Conservation (phyloP, 208 protist species). For the Leishmania arabica region DNA sequence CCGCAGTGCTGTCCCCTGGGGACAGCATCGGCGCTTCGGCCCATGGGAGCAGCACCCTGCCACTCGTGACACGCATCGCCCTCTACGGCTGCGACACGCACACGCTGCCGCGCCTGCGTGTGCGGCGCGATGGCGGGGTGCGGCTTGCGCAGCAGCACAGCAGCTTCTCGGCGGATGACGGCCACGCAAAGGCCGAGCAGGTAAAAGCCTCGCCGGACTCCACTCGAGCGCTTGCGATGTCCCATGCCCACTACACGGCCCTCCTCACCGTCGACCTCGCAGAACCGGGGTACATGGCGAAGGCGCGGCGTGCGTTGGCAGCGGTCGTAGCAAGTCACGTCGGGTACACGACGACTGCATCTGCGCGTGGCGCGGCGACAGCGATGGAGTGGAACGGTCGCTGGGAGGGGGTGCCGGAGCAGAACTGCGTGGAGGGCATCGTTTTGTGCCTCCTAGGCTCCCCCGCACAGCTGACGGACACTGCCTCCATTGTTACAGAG, state of each 20-base stretch:
- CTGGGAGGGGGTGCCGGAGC: neutral
- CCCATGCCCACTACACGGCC: slow-evolving; percentile 32
- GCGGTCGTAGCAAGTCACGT: slow-evolving; percentile 26
- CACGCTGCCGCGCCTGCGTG: slow-evolving; percentile 15
- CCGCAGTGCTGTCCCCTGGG: neutral
- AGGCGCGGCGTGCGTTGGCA: neutral
- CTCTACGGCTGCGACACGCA: slow-evolving; percentile 20
- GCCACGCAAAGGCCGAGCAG: neutral
- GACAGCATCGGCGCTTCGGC: neutral
- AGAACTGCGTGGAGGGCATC: slow-evolving; percentile 21
- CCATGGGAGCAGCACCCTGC: neutral
- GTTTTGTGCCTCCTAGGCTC: slow-evolving; percentile 14
- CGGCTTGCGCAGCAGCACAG: slow-evolving; percentile 3
- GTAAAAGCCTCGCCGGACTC: slow-evolving; percentile 7
- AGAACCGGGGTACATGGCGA: neutral
- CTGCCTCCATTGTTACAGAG: neutral
- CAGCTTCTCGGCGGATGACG: neutral
- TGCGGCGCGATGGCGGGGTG: slow-evolving; percentile 24
- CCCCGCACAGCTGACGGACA: neutral
- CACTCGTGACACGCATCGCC: slow-evolving; percentile 19
- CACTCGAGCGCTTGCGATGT: slow-evolving; percentile 13
- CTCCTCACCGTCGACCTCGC: slow-evolving; percentile 15
- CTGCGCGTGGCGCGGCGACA: neutral
- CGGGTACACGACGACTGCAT: neutral
- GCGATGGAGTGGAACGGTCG: slow-evolving; percentile 2